phyloP scores from a whole-genome alignment of 2,329 filamentous ascomycete species.

The Colletotrichum navitas region DNA sequence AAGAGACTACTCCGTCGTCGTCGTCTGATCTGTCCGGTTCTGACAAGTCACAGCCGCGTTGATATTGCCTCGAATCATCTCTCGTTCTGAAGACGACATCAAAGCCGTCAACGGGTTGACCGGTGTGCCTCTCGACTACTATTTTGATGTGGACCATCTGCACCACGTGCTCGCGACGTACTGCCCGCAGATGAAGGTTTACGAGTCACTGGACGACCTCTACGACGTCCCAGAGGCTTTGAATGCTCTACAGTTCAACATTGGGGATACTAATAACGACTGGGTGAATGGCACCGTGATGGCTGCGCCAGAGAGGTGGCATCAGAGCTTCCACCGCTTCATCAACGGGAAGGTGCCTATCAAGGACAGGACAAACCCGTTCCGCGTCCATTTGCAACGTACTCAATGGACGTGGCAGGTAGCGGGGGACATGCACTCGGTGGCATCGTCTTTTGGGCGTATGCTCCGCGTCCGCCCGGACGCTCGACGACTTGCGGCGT shows the following conservation, averaged over 20 bases:
- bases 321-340: conserved; percentile 45
- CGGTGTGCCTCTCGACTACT: conserved; percentile 50
- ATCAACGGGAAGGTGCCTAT: conserved; percentile 47
- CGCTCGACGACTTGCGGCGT: conserved; percentile 51
- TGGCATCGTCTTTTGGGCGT: conserved; percentile 54
- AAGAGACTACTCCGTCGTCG: conserved; percentile 44
- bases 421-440: conserved; percentile 46
- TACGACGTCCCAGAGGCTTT: conserved; percentile 50
- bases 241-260: conserved; percentile 44
- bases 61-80: conserved; percentile 53
- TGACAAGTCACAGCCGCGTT: conserved; percentile 49
- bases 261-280: conserved; percentile 44
- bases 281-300: conserved; percentile 47
- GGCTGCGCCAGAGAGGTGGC: conserved; percentile 42
- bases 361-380: conserved; percentile 48
- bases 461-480: conserved; percentile 54
- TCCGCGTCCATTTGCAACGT: conserved; percentile 50
- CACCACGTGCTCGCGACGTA: conserved; percentile 46
- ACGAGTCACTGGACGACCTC: conserved; percentile 52
- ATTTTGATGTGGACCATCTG: conserved; percentile 53
- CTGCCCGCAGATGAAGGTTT: conserved; percentile 55
- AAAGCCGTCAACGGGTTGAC: conserved; percentile 31
- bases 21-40: conserved; percentile 41
- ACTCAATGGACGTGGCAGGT: conserved; percentile 51
- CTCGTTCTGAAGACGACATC: conserved; percentile 50